Evolutionary conservation across 306 rosid species (phyloP).

Genomic region (Morella rubra): DNA sequence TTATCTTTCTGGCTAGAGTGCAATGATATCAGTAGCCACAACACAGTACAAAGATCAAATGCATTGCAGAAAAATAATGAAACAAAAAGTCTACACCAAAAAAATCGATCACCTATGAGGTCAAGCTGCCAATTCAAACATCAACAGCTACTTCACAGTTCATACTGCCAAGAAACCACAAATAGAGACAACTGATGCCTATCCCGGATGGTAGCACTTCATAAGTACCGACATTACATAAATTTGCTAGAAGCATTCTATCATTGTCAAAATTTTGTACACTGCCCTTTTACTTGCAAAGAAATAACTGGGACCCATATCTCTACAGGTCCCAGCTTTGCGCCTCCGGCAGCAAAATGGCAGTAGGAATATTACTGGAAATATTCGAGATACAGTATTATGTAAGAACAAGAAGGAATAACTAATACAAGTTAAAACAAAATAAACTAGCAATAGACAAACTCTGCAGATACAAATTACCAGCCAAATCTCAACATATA

Average conservation of each 20-base stretch:
- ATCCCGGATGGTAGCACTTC: constrained; percentile 8
- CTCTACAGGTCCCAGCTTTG: not conserved
- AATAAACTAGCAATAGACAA: constrained; percentile 15
- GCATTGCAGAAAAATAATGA: not conserved
- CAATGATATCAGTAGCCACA: not conserved
- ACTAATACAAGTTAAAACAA: not conserved
- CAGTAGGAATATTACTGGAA: not conserved
- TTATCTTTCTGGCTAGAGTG: not conserved
- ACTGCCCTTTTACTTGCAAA: not conserved
- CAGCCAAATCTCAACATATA: constrained; percentile 11
- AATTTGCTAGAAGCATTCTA: not conserved
- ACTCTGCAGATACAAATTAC: constrained; percentile 14
- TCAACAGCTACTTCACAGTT: constrained; percentile 5
- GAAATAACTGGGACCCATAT: not conserved
- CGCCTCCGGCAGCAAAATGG: not conserved
- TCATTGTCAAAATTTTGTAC: not conserved
- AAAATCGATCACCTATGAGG: constrained; percentile 15
- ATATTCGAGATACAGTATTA: not conserved
- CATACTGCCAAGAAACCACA: constrained; percentile 15
- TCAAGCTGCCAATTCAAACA: not conserved
- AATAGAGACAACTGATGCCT: constrained; percentile 2
- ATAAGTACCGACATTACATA: not conserved
- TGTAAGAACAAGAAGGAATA: not conserved
- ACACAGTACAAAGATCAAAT: no score
- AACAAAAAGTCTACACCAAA: constrained; percentile 12